A percentile compares a stretch with the other conserved stretches of the same genome.
Conservation (phyloP, 2,329 filamentous ascomycete genomes). For the Colletotrichum sp. region DNA sequence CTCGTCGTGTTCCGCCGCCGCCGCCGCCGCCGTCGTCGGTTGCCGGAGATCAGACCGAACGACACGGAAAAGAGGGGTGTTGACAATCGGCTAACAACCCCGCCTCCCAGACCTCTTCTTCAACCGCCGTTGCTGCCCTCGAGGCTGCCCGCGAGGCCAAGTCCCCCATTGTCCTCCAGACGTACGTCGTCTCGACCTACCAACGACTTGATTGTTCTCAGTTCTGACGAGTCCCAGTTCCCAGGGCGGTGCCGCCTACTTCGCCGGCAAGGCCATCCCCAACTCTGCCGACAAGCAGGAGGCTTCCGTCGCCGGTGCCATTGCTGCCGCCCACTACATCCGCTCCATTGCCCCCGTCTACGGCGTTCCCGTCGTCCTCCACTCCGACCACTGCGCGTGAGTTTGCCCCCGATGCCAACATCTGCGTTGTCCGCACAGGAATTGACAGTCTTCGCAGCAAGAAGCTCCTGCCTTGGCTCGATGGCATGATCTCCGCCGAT, state of each 20-base stretch:
- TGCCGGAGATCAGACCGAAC: not conserved
- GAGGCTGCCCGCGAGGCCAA: conserved; percentile 95
- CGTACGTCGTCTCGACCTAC: conserved; percentile 34
- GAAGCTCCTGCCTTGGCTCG: conserved; percentile 98
- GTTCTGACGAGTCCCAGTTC: conserved; percentile 45
- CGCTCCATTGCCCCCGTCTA: conserved; percentile 86
- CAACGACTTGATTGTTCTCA: not conserved
- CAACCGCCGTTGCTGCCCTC: conserved; percentile 82
- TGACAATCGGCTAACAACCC: conserved; percentile 12
- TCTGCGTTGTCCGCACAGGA: not conserved
- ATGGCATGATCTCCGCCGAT: conserved; percentile 93
- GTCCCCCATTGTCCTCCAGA: conserved; percentile 90
- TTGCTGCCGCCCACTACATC: conserved; percentile 94
- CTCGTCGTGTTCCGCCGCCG: not conserved
- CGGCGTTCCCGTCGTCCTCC: conserved; percentile 88
- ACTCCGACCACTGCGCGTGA: conserved; percentile 93
- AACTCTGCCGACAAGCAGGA: conserved; percentile 76
- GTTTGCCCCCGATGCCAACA: not conserved
- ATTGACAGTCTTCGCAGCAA: conserved; percentile 51
- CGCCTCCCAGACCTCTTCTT: conserved; percentile 68
- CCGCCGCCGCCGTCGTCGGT: not conserved
- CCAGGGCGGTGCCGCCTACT: conserved; percentile 92
- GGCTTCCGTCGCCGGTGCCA: conserved; percentile 85
- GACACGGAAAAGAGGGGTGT: not conserved
- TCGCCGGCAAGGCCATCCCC: conserved; percentile 86